These are phyloP conservation scores for Chlorencoelia australis DNA, from an alignment of 2,329 filamentous ascomycete genomes.

Conservation along the genomic window DNA sequence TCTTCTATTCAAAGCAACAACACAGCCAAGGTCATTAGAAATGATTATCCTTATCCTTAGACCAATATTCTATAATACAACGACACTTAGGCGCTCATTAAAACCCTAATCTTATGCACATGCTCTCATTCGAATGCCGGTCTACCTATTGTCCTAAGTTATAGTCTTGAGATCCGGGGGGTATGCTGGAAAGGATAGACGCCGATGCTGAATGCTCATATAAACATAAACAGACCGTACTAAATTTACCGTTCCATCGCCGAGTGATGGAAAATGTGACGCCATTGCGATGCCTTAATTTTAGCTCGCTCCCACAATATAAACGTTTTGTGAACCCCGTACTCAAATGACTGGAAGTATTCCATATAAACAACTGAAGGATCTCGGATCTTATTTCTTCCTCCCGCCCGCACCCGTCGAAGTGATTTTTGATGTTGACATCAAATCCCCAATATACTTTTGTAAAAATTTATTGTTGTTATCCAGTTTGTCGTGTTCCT, in stretches of 20 bases:
- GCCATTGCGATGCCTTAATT: not conserved
- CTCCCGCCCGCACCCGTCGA: conserved; percentile 29
- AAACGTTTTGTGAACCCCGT: not conserved
- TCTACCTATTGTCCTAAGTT: too few species aligned
- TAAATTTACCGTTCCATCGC: not conserved
- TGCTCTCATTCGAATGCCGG: too few species aligned
- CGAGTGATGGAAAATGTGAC: not conserved
- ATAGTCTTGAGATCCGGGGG: too few species aligned
- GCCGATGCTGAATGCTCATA: not conserved
- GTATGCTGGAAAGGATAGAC: not conserved
- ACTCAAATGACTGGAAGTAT: too few species aligned
- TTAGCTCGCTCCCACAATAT: not conserved
- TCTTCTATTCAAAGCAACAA: too few species aligned
- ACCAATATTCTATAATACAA: too few species aligned
- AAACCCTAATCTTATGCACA: too few species aligned
- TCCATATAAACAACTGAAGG: not conserved
- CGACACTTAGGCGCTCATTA: too few species aligned
- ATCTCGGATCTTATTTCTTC: conserved; percentile 22
- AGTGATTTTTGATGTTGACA: conserved; percentile 72
- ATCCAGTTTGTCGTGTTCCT: conserved; percentile 93
- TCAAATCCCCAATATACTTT: conserved; percentile 94
- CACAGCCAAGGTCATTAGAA: too few species aligned
- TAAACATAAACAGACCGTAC: not conserved
- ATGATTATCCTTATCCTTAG: too few species aligned
- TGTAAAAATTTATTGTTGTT: conserved; percentile 95